Base-by-base conservation (phyloP, 2,329 filamentous ascomycete species). In the Neodidymelliopsis sp. region DNA sequence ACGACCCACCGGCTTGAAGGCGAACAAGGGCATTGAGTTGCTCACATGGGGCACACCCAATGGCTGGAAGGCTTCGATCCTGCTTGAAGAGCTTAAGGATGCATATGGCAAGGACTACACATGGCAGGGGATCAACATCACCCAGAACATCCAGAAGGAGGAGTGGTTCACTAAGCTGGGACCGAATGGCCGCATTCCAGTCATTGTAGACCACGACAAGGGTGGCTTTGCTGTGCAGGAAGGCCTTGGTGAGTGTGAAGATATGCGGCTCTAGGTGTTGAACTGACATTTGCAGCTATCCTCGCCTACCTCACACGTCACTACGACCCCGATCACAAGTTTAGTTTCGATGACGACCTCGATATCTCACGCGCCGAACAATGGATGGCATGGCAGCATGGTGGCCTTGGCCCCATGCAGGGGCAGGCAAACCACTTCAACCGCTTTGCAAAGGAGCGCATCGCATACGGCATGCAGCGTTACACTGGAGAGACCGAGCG, bases 51-150 rank as follows among this genome's bases (percentile, higher is more conserved):
- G 77, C 31, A 77, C 75, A 6, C 75, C 75, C 23, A 77, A 77
- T 61, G 75, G 74, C 62, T 74, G 76, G 72, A 87, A 88, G 65
- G 77, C 75, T 23, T 81, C 78, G 48, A 82, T 88, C 55, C 62
- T 87, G 15, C 79, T 88, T 28, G 85, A 88, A 65, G 85, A 88
- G 72, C 74, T 88, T 38, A 85, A 84, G 60, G 84, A 79, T n/a
- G 81, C 81, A 10, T 88, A 88, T 53, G 83, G 82, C 41, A 67
- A 57, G 48, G 75, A 82, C 11, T 88, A 87, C 70, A 81, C 81
- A 4, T 80, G 71, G 60, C 84, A 87, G 59, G 61, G 65, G 46
- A 78, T 88, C 67, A 78, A 86, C 70, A 87, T 72, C 18, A 61
- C 63, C 49, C 77, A 84, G 62, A 85, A 86, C 72, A 79, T 84